These are phyloP conservation scores for Skeletonema costatum DNA, from an alignment of 108 stramenopile species.

Conservation along the genomic window DNA sequence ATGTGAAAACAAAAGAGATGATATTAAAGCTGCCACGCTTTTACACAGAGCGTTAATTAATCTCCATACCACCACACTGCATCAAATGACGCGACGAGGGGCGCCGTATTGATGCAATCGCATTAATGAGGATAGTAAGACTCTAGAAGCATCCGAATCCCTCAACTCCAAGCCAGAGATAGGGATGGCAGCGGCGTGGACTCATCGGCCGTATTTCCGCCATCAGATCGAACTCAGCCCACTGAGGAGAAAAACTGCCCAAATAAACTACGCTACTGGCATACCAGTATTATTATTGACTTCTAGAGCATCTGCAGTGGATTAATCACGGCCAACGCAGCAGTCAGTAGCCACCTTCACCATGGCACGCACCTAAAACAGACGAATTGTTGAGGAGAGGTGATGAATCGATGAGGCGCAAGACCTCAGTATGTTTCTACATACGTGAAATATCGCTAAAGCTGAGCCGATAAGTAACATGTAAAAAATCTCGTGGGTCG, in stretches of 20 bases:
- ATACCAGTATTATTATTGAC: neutral
- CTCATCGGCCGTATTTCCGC: neutral
- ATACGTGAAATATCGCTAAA: neutral
- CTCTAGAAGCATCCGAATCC: neutral
- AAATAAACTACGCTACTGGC: neutral
- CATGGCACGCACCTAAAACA: slow-evolving; percentile 28
- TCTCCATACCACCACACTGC: neutral
- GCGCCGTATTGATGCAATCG: neutral
- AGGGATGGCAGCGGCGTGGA: neutral
- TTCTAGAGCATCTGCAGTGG: neutral
- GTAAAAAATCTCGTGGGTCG: neutral
- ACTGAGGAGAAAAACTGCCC: neutral
- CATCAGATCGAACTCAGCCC: neutral
- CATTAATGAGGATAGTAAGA: neutral
- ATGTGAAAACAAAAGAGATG: neutral
- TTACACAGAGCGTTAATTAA: neutral
- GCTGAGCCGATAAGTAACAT: neutral
- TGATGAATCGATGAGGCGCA: neutral
- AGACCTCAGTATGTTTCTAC: neutral
- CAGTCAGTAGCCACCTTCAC: neutral
- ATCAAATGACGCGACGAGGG: neutral
- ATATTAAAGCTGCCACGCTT: neutral
- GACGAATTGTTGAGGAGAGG: neutral
- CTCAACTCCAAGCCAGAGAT: neutral
- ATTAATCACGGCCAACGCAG: neutral